Conservation (phyloP, 73 alveolate species). For the Paramecium octaurelia region DNA sequence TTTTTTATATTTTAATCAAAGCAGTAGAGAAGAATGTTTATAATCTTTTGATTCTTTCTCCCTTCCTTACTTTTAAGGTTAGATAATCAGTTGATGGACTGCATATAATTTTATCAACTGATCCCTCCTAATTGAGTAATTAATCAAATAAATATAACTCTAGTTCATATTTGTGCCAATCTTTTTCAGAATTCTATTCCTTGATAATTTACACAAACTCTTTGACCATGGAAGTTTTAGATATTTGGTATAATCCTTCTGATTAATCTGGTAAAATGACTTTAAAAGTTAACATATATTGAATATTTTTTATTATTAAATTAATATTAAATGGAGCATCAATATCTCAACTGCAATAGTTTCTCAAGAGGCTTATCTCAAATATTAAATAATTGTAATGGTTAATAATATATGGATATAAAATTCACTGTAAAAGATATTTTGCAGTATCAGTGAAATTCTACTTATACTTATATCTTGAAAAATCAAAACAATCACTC, state of each 20-base stretch:
- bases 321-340: neutral
- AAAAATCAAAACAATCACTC: slow-evolving; percentile 46
- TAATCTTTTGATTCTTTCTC: neutral
- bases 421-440: neutral
- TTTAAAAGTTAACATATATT: neutral
- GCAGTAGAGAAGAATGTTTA: neutral
- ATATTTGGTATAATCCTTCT: neutral
- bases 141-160: slow-evolving; percentile 20
- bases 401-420: neutral
- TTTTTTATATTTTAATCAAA: neutral
- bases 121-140: neutral
- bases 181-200: neutral
- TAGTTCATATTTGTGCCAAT: neutral
- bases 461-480: slow-evolving; percentile 36
- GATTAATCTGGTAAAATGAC: neutral
- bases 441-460: neutral
- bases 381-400: neutral
- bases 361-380: neutral
- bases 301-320: neutral
- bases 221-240: neutral
- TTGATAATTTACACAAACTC: neutral
- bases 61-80: neutral
- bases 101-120: neutral
- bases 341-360: neutral
- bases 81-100: neutral